Evolutionary conservation across 805 yeast species (phyloP).

Genomic region (Nakazawaea sp.): DNA sequence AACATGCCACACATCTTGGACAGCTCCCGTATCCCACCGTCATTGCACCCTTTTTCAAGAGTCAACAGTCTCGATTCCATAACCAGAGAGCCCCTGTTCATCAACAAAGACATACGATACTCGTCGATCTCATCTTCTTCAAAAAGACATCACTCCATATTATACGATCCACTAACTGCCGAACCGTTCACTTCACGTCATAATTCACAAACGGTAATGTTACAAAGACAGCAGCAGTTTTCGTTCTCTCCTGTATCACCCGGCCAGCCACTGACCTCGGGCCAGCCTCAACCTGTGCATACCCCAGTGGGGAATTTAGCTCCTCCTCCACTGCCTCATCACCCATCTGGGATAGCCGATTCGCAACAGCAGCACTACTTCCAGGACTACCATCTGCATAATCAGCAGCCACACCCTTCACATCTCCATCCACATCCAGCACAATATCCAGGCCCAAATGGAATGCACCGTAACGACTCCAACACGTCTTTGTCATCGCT

Average conservation of each 20-base stretch:
- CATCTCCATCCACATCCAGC: conserved; percentile 14
- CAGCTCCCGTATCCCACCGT: conserved; percentile 4
- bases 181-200: conserved; percentile 10
- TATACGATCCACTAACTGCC: conserved; percentile 8
- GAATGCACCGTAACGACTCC: neutral
- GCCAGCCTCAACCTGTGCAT: too few species aligned
- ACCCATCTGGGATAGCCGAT: conserved; percentile 12
- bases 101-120: conserved; percentile 16
- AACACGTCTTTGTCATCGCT: neutral
- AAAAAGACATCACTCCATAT: conserved; percentile 10
- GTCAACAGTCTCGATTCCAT: conserved; percentile 9
- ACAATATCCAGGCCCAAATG: conserved; percentile 2
- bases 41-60: conserved; percentile 5
- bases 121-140: conserved; percentile 11
- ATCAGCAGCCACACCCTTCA: conserved; percentile 13
- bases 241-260: conserved; percentile 7
- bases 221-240: conserved; percentile 8
- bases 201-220: conserved; percentile 8
- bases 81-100: conserved; percentile 10
- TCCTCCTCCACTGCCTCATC: conserved; percentile 7
- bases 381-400: conserved; percentile 8
- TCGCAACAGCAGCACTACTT: conserved; percentile 13
- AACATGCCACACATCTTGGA: neutral
- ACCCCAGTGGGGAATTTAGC: too few species aligned
- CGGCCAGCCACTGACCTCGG: conserved; percentile 9